These are phyloP conservation scores for Furcasterigmium sp. DNA, from an alignment of 2,329 filamentous ascomycete species.

Conservation along the genomic window DNA sequence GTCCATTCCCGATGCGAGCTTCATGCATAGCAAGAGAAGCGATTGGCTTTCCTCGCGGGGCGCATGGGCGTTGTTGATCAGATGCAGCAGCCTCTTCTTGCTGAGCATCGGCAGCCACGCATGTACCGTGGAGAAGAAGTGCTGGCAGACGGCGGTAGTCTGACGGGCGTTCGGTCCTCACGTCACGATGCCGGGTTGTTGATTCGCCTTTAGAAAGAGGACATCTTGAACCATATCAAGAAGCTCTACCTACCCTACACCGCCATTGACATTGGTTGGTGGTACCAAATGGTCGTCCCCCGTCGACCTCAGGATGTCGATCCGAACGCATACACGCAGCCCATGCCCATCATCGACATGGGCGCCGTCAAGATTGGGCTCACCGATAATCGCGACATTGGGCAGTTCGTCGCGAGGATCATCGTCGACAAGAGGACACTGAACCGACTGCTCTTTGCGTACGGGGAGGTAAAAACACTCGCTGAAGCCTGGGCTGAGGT, in stretches of 20 bases:
- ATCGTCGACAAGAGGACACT: conserved; percentile 46
- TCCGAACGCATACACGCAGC: conserved; percentile 14
- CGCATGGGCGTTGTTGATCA: neutral
- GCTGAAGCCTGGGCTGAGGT: conserved; percentile 40
- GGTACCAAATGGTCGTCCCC: conserved; percentile 41
- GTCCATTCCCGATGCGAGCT: conserved; percentile 4
- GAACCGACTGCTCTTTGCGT: conserved; percentile 45
- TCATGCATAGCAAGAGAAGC: conserved; percentile 14
- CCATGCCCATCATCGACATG: conserved; percentile 35
- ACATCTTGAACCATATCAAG: conserved; percentile 42
- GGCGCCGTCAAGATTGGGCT: conserved; percentile 37
- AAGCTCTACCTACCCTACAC: conserved; percentile 46
- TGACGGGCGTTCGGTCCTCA: too few relatives aligned
- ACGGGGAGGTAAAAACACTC: conserved; percentile 37
- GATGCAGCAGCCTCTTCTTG: conserved; percentile 10
- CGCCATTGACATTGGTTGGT: conserved; percentile 53
- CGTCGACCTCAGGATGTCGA: conserved; percentile 16
- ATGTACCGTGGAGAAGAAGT: conserved; percentile 11
- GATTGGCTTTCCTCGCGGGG: conserved; percentile 1
- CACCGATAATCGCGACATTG: conserved; percentile 48
- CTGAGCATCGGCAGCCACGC: conserved; percentile 13
- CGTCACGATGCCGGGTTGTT: too few relatives aligned
- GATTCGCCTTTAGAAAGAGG: too few relatives aligned
- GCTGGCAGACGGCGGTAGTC: conserved; percentile 1
- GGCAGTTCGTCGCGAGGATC: conserved; percentile 43